These are phyloP conservation scores for Nicotiana noctiflora DNA, from an alignment of 257 asterid genomes.

Conservation along the genomic window DNA sequence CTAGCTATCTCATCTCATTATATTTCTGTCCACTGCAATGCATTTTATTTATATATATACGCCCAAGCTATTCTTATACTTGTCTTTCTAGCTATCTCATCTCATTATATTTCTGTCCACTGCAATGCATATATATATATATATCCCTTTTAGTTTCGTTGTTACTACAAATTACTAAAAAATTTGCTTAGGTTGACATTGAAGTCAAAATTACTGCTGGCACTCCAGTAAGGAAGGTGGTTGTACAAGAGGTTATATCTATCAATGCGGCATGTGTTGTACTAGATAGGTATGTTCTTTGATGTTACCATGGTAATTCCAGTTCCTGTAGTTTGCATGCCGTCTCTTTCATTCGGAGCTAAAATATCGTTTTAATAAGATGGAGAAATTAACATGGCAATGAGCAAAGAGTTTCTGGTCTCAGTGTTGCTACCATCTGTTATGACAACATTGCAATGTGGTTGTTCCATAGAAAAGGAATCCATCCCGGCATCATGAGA, in stretches of 20 bases:
- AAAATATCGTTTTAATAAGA: not conserved
- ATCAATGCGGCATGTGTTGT: constrained; percentile 54
- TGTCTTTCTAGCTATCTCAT: too few relatives aligned
- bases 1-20: too few relatives aligned
- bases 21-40: not conserved
- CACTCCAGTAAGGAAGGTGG: constrained; percentile 42
- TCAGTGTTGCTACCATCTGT: not conserved
- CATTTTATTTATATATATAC: too few relatives aligned
- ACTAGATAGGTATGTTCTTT: constrained; percentile 48
- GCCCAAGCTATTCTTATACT: too few relatives aligned
- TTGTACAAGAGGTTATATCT: constrained; percentile 46
- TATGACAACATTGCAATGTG: not conserved
- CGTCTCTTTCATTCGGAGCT: not conserved
- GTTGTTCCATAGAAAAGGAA: not conserved
- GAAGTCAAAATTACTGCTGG: constrained; percentile 70
- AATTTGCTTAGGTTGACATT: constrained; percentile 49
- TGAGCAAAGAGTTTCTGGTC: constrained; percentile 3
- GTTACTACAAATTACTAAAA: not conserved
- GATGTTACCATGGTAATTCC: constrained; percentile 1
- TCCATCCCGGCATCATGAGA: not conserved
- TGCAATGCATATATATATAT: not conserved
- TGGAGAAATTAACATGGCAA: not conserved
- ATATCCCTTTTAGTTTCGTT: not conserved
- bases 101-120: too few relatives aligned
- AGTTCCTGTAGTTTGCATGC: not conserved